Conservation (phyloP, 805 yeast genomes). For the Candida taoyuanica region DNA sequence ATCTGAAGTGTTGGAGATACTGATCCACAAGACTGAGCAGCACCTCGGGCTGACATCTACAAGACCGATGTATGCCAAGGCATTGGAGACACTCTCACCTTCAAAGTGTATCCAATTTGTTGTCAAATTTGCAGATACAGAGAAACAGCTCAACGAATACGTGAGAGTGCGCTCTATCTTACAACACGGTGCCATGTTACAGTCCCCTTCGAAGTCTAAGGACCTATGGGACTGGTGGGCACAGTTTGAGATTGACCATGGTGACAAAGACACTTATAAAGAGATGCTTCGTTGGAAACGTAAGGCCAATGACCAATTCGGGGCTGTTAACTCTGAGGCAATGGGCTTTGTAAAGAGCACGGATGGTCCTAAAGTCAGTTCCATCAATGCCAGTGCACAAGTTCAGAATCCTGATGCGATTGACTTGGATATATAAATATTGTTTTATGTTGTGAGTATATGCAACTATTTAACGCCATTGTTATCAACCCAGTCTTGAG, state of each 20-base stretch:
- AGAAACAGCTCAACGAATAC: slow-evolving; percentile 46
- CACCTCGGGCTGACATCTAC: slow-evolving; percentile 39
- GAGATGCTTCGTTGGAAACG: slow-evolving; percentile 66
- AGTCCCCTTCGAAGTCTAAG: slow-evolving; percentile 31
- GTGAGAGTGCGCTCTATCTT: slow-evolving; percentile 60
- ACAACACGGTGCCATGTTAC: slow-evolving; percentile 45
- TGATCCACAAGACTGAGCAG: slow-evolving; percentile 37
- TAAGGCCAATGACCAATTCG: slow-evolving; percentile 28
- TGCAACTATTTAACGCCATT: slow-evolving; percentile 15
- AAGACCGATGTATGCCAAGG: slow-evolving; percentile 47
- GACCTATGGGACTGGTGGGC: slow-evolving; percentile 68
- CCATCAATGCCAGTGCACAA: slow-evolving; percentile 20
- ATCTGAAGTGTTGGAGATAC: slow-evolving; percentile 39
- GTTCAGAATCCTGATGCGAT: slow-evolving; percentile 53
- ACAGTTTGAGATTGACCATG: slow-evolving; percentile 64
- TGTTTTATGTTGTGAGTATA: background rate
- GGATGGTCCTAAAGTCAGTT: slow-evolving; percentile 32
- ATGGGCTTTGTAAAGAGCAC: slow-evolving; percentile 46
- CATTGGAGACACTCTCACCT: slow-evolving; percentile 45
- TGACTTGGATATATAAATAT: slow-evolving; percentile 41
- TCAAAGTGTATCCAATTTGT: slow-evolving; percentile 39
- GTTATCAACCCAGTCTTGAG: slow-evolving; percentile 81
- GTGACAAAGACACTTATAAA: slow-evolving; percentile 67
- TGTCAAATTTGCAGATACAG: slow-evolving; percentile 53
- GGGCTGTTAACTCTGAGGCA: slow-evolving; percentile 29